A percentile compares a stretch with the other conserved stretches of the same genome.
phyloP scores from a whole-genome alignment of 176 grass and related monocot genomes.

The Olyra latifolia region DNA sequence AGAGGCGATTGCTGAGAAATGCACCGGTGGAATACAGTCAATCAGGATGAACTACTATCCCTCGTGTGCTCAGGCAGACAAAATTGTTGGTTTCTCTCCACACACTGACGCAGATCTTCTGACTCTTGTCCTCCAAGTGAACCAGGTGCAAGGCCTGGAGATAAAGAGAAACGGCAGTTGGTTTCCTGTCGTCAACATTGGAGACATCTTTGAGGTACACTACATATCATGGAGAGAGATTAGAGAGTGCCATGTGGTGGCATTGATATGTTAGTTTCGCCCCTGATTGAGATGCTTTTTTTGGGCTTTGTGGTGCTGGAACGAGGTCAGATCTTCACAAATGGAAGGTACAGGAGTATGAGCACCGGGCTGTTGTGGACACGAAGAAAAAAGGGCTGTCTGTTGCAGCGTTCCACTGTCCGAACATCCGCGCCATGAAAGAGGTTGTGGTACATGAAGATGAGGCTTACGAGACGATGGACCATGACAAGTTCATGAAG shows the following conservation, averaged over 20 bases:
- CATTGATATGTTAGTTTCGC: not conserved
- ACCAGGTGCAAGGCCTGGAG: slow-evolving; percentile 62
- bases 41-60: slow-evolving; percentile 83
- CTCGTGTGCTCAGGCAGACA: slow-evolving; percentile 35
- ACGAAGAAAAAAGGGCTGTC: slow-evolving; percentile 41
- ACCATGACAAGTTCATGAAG: slow-evolving; percentile 20
- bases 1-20: slow-evolving; percentile 32
- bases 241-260: not conserved
- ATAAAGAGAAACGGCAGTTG: slow-evolving; percentile 44
- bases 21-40: slow-evolving; percentile 32
- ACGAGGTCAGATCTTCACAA: slow-evolving; percentile 43
- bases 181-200: slow-evolving; percentile 63
- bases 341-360: slow-evolving; percentile 55
- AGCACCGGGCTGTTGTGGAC: slow-evolving; percentile 49
- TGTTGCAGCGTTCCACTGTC: slow-evolving; percentile 55
- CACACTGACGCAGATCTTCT: slow-evolving; percentile 57
- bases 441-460: slow-evolving; percentile 16
- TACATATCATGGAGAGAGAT: not conserved
- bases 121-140: slow-evolving; percentile 58
- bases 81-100: slow-evolving; percentile 66
- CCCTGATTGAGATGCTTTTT: not conserved
- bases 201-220: slow-evolving; percentile 54
- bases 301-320: not conserved
- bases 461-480: slow-evolving; percentile 20
- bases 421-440: slow-evolving; percentile 10